These are phyloP conservation scores for Euphrasia confusa DNA, from an alignment of 257 asterid genomes.

Conservation along the genomic window DNA sequence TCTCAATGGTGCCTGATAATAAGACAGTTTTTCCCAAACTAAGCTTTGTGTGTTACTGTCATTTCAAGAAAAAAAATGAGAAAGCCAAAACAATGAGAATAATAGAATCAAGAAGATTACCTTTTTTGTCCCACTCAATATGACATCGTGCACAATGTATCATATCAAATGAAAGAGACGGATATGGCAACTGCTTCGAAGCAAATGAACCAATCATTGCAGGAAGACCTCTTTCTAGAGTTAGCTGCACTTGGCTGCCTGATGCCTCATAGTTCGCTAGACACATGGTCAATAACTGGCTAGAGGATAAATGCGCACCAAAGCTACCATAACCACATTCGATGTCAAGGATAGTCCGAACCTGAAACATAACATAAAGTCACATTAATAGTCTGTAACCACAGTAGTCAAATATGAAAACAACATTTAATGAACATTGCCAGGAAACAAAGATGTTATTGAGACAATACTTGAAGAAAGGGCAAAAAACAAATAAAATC, in stretches of 20 bases:
- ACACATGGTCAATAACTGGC: constrained; percentile 80
- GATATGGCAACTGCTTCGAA: constrained; percentile 85
- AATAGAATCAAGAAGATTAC: constrained; percentile 33
- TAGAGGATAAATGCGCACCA: constrained; percentile 86
- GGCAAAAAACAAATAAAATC: neutral
- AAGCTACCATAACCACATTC: constrained; percentile 99
- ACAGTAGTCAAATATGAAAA: neutral
- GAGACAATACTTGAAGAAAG: too few relatives aligned
- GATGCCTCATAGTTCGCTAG: constrained; percentile 91
- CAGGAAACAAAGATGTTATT: neutral
- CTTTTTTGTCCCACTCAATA: constrained; percentile 91
- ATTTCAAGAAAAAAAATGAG: neutral
- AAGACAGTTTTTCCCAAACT: neutral
- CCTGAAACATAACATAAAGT: constrained; percentile 40
- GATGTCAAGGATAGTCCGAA: constrained; percentile 80
- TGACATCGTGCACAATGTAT: constrained; percentile 90
- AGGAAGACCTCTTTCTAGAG: constrained; percentile 98
- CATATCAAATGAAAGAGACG: constrained; percentile 96
- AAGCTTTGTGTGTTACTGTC: neutral
- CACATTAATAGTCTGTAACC: constrained; percentile 4
- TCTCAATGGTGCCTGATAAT: constrained; percentile 6
- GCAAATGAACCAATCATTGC: constrained; percentile 92
- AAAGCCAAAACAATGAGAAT: constrained; percentile 10
- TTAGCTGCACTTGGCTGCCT: constrained; percentile 97
- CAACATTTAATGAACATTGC: neutral